Percentiles rank a stretch among this genome's conserved stretches.
Evolutionary conservation across 176 grass and related monocot species (phyloP).

Genomic region (Aegilops tauschii): DNA sequence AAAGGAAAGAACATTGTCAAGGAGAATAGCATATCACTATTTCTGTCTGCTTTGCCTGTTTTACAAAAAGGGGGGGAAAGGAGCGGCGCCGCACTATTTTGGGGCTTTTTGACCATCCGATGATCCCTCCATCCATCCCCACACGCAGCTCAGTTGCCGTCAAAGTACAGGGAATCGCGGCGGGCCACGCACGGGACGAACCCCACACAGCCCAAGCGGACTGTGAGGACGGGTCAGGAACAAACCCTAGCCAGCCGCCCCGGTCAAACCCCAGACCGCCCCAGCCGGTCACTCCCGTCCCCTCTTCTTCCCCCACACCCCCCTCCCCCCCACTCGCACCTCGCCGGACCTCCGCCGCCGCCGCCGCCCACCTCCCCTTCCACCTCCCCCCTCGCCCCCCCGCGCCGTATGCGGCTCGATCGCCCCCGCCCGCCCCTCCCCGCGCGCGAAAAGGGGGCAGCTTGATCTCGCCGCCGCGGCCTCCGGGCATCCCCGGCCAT

Average conservation of each 20-base stretch:
- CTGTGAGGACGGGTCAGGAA: background rate
- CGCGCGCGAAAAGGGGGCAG: background rate
- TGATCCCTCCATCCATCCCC: background rate
- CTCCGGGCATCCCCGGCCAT: slow-evolving; percentile 8
- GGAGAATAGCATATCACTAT: background rate
- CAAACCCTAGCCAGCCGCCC: slow-evolving; percentile 56
- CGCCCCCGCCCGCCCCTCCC: background rate
- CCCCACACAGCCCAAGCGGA: background rate
- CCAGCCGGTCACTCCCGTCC: slow-evolving; percentile 23
- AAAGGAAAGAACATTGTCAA: no score
- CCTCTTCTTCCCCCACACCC: background rate
- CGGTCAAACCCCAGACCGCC: slow-evolving; percentile 28
- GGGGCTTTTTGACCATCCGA: slow-evolving; percentile 33
- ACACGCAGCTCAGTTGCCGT: background rate
- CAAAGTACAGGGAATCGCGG: slow-evolving; percentile 51
- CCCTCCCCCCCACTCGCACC: background rate
- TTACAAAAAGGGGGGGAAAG: background rate
- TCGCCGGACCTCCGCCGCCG: slow-evolving; percentile 32
- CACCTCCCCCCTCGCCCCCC: background rate
- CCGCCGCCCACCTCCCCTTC: background rate
- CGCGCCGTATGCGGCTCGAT: slow-evolving; percentile 25
- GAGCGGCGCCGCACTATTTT: slow-evolving; percentile 5
- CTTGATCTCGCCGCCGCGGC: background rate
- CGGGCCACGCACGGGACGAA: slow-evolving; percentile 22
- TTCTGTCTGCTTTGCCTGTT: background rate